A percentile compares a stretch with the other conserved stretches of the same genome.
Evolutionary conservation across 257 asterid genomes (phyloP).

Genomic region (Nicotiana obtusifolia): DNA sequence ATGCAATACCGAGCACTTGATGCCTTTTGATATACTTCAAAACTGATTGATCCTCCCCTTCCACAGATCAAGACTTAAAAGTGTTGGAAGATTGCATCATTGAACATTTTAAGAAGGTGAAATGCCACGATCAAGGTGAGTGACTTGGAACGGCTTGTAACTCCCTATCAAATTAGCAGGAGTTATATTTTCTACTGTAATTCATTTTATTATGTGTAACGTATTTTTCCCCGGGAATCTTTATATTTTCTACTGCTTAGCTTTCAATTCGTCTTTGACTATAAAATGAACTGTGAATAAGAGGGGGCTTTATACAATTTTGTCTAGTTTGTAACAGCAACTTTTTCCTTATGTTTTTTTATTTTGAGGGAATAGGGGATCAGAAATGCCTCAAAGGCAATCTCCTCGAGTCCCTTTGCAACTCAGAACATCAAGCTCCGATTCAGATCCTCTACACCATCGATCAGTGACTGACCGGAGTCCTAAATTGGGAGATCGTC

Average conservation of each 20-base stretch:
- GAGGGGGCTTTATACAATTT: neutral
- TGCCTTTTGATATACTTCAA: neutral
- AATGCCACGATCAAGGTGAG: conserved; percentile 10
- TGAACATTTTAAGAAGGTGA: neutral
- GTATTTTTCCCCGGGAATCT: too few relatives aligned
- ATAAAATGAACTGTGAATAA: too few relatives aligned
- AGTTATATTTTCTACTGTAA: neutral
- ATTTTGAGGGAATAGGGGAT: conserved; percentile 14
- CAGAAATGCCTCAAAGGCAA: conserved; percentile 20
- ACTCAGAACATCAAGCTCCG: conserved; percentile 16
- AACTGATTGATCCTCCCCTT: neutral
- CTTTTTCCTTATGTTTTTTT: neutral
- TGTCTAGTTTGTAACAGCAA: neutral
- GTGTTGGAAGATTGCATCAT: neutral
- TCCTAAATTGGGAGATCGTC: conserved; percentile 13
- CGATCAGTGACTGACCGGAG: conserved; percentile 15
- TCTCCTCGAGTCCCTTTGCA: conserved; percentile 12
- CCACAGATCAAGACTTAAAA: conserved; percentile 19
- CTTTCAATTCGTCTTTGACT: too few relatives aligned
- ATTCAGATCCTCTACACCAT: conserved; percentile 8
- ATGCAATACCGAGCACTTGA: neutral
- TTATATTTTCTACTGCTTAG: too few relatives aligned
- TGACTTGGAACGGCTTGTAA: neutral
- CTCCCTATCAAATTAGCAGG: neutral
- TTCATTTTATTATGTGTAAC: too few relatives aligned